A percentile compares a stretch with the other conserved stretches of the same genome.
Evolutionary conservation across 208 protist species (phyloP).

Genomic region (Leptomonas pyrrhocoris): DNA sequence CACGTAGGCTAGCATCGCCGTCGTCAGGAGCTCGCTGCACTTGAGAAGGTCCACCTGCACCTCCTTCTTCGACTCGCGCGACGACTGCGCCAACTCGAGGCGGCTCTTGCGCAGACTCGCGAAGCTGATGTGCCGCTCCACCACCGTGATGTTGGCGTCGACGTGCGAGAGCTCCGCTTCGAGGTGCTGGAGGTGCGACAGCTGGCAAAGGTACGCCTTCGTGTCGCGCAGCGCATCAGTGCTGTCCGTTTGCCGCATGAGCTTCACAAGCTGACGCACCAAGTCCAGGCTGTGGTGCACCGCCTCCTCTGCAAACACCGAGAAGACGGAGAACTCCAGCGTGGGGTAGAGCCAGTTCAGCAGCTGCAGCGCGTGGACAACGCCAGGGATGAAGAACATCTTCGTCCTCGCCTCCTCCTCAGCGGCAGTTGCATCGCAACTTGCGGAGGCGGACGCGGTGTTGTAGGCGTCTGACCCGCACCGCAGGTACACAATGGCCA

Average conservation of each 20-base stretch:
- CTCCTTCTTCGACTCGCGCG: slow-evolving; percentile 83
- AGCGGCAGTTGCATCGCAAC: not conserved
- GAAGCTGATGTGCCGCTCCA: slow-evolving; percentile 77
- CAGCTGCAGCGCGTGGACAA: slow-evolving; percentile 65
- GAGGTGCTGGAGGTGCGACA: slow-evolving; percentile 80
- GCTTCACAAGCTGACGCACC: slow-evolving; percentile 58
- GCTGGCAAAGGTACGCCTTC: slow-evolving; percentile 68
- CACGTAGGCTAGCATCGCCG: slow-evolving; percentile 52
- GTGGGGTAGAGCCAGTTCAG: slow-evolving; percentile 78
- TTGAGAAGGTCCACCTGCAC: slow-evolving; percentile 73
- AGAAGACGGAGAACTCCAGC: slow-evolving; percentile 86
- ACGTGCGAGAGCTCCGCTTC: slow-evolving; percentile 73
- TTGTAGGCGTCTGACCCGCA: slow-evolving; percentile 27
- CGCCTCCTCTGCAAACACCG: slow-evolving; percentile 88
- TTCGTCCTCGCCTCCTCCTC: not conserved
- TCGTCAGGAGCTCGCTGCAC: slow-evolving; percentile 62
- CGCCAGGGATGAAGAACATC: slow-evolving; percentile 55
- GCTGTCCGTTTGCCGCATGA: slow-evolving; percentile 50
- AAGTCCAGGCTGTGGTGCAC: slow-evolving; percentile 66
- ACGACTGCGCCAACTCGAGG: slow-evolving; percentile 81
- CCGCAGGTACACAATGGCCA: slow-evolving; percentile 48
- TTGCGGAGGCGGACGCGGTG: not conserved
- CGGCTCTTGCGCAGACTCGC: slow-evolving; percentile 60
- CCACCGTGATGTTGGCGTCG: slow-evolving; percentile 83
- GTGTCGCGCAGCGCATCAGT: slow-evolving; percentile 37